A percentile compares a stretch with the other conserved stretches of the same genome.
These are phyloP conservation scores for Dactylella cylindrospora DNA, from an alignment of 2,329 filamentous ascomycete genomes.

Conservation along the genomic window DNA sequence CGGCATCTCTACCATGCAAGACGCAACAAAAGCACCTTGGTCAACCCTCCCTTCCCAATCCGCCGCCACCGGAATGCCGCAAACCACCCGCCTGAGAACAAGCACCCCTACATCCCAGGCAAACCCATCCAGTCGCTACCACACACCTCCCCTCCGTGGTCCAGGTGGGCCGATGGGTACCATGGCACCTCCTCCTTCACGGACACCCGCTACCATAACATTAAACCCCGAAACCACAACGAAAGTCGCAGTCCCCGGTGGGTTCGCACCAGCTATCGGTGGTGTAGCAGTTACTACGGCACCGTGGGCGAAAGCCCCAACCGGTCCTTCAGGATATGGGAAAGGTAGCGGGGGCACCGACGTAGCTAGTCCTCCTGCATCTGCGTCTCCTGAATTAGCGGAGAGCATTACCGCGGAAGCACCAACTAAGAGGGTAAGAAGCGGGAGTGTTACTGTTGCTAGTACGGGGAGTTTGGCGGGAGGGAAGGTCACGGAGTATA, in stretches of 20 bases:
- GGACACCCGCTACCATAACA: slow-evolving; percentile 24
- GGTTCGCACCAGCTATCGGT: slow-evolving; percentile 37
- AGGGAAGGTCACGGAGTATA: slow-evolving; percentile 42
- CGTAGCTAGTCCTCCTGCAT: slow-evolving; percentile 2
- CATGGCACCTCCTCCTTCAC: slow-evolving; percentile 16
- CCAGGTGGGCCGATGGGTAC: slow-evolving; percentile 8
- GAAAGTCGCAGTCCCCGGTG: slow-evolving; percentile 28
- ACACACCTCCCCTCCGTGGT: slow-evolving; percentile 14
- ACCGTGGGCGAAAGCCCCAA: slow-evolving; percentile 40
- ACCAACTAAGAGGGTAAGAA: slow-evolving; percentile 28
- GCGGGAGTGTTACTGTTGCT: slow-evolving; percentile 38
- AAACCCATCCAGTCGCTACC: slow-evolving; percentile 21
- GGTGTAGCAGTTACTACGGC: slow-evolving; percentile 41
- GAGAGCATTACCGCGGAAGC: slow-evolving; percentile 7
- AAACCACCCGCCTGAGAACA: slow-evolving; percentile 26
- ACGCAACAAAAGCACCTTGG: slow-evolving; percentile 37
- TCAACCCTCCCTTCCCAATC: slow-evolving; percentile 32
- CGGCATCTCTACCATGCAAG: neutral
- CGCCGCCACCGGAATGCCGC: neutral
- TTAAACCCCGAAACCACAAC: slow-evolving; percentile 37
- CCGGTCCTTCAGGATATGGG: slow-evolving; percentile 35
- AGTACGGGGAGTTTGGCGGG: slow-evolving; percentile 36
- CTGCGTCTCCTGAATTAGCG: slow-evolving; percentile 9
- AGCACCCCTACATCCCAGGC: slow-evolving; percentile 17
- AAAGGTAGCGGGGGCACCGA: slow-evolving; percentile 36